Base-by-base conservation (phyloP, 2,329 filamentous ascomycete genomes). In the Trichoderma gracile region DNA sequence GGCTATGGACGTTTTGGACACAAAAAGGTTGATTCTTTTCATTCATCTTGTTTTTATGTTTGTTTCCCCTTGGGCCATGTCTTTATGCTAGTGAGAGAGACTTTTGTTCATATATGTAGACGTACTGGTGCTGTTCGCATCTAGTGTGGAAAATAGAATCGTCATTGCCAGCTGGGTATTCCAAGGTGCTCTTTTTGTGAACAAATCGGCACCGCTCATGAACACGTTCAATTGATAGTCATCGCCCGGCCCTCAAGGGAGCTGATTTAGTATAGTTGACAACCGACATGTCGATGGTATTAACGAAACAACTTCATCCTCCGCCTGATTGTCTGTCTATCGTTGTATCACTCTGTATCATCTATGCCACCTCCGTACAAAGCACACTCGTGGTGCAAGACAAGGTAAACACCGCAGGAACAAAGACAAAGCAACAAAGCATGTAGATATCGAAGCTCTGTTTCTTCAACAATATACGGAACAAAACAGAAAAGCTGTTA, bases 1-100 rank as follows among this genome's bases (percentile, higher is more conserved):
- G 47, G 58, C 58, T 21, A 50, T 60, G 57, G 46, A 50, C 46
- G 23, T 61, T 61, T 61, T 61, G 38, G 12, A 38, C 33, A 52
- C 3, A 17, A 46, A 61, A 61, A 50, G 9, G 38, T 30, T 42
- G 23, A 60, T n/a, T 42, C 10, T 49, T 60, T 30, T 54, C 21
- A 19, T 53, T 33, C 30, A 38, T 38, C n/a, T 7, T 25, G 14
- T 23, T 30, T 43, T 6, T 23, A n/a, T 42, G 7, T 50, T 38
- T 30, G 27, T 30, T 30, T 8, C 25, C 7, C 2, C 2, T 38
- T 12, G 3, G 2, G 4, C 14, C 10, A 38, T 58, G 8, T 38
- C 19, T 45, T 45, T 38, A 47, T 19, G 25, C 40, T 23, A 45
- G 54, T 56, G 54, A 45, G 43, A 45, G 43, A n/a, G 9, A 21